Evolutionary conservation across 306 rosid species (phyloP).

Genomic region (Malus asiatica): DNA sequence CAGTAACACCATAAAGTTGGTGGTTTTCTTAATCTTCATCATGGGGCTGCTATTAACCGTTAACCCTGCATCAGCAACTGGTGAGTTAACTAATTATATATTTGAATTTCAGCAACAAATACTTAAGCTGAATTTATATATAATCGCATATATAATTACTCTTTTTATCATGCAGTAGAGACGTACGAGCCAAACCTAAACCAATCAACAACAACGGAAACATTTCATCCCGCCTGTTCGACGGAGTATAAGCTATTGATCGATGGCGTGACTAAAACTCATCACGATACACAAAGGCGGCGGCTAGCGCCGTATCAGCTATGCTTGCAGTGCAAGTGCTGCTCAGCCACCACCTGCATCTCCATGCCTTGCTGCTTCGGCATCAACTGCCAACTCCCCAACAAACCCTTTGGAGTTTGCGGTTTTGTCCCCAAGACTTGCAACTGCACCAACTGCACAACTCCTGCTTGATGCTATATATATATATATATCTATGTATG

Average conservation of each 20-base stretch:
- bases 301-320: slow-evolving; percentile 22
- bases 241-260: slow-evolving; percentile 1
- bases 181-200: background rate
- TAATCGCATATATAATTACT: too few species aligned
- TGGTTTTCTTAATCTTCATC: background rate
- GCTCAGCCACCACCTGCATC: slow-evolving; percentile 18
- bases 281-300: background rate
- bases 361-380: slow-evolving; percentile 35
- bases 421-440: slow-evolving; percentile 31
- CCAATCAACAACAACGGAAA: background rate
- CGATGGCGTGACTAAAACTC: background rate
- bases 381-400: slow-evolving; percentile 34
- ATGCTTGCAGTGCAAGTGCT: slow-evolving; percentile 32
- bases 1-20: background rate
- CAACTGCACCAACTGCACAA: slow-evolving; percentile 21
- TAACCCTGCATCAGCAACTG: background rate
- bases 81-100: background rate
- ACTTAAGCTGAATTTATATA: background rate
- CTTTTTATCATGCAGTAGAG: background rate
- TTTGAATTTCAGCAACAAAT: background rate
- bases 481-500: too few species aligned
- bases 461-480: background rate
- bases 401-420: slow-evolving; percentile 34
- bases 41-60: background rate
- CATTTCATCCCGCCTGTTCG: background rate